Evolutionary conservation across 2,329 filamentous ascomycete genomes (phyloP).

Genomic region (Aspergillus uvarum): DNA sequence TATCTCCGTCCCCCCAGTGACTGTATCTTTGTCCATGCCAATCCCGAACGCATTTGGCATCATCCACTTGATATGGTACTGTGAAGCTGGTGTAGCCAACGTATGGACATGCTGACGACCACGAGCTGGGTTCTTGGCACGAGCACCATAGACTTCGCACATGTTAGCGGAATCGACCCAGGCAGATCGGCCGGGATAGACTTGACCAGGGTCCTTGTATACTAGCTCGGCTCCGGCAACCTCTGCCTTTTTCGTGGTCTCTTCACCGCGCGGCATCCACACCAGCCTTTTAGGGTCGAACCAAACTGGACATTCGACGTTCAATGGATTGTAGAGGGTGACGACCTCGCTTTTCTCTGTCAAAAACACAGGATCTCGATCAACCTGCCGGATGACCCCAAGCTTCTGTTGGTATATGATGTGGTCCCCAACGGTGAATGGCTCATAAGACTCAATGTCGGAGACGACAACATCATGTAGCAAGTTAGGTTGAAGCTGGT

Average conservation of each 20-base stretch:
- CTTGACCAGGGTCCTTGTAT: neutral
- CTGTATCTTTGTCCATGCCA: slow-evolving; percentile 18
- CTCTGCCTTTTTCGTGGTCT: neutral
- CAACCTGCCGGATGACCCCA: slow-evolving; percentile 52
- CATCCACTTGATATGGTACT: slow-evolving; percentile 55
- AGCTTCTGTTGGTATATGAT: slow-evolving; percentile 58
- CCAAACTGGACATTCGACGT: slow-evolving; percentile 42
- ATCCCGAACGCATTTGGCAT: slow-evolving; percentile 39
- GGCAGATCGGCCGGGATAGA: neutral
- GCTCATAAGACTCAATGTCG: slow-evolving; percentile 48
- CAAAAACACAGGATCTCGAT: slow-evolving; percentile 53
- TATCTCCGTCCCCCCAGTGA: slow-evolving; percentile 11
- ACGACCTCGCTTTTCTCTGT: slow-evolving; percentile 52
- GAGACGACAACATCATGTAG: slow-evolving; percentile 44
- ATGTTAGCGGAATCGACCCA: neutral
- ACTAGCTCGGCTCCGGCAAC: neutral
- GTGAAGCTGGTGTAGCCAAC: slow-evolving; percentile 49
- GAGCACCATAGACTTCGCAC: neutral
- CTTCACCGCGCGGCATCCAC: slow-evolving; percentile 13
- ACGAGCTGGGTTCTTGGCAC: neutral
- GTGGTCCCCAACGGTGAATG: slow-evolving; percentile 52
- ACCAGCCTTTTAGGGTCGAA: slow-evolving; percentile 24
- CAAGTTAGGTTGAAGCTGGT: slow-evolving; percentile 18
- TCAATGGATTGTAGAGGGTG: slow-evolving; percentile 48
- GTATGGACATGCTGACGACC: slow-evolving; percentile 54